Base-by-base conservation (phyloP, 306 rosid genomes). In the Fragaria nilgerrensis region DNA sequence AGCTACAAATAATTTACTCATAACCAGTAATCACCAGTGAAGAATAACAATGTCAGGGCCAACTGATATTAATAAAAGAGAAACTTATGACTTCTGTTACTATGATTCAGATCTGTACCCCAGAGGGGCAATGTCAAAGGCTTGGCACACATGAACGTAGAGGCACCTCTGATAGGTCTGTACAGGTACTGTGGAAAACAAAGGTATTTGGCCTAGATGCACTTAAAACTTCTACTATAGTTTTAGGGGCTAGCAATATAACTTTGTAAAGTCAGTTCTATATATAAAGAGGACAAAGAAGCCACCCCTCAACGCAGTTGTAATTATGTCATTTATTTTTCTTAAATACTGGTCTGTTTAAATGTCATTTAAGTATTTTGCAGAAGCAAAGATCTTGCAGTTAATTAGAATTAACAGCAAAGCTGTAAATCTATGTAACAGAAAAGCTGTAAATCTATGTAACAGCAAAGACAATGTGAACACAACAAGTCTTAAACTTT, bases 11-110 rank as follows among this genome's bases (percentile, higher is more conserved):
- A 19, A 50, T 61, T 15, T 17, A 3, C 37, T 65, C 36, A 32
- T 11, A 39, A 70, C 50, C 16, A 41, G 62, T 64, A 23, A 20
- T 74, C 72, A 81, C 56, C 27, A 70, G 49, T 15, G 16, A n/a
- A 76, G 34, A 39, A 11, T 12, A 29, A 25, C 1, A 22, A 68
- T 39, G 6, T 59, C 66, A 27, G 19, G 36, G 17, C 19, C 27
- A 65, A 65, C 70, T 66, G 8, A 37, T 8, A 64, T 19, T 14
- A 16, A 32, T 13, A 32, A 2, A 32, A 64, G 19, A 2, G 39
- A 16, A 6, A 8, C 3, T 65, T 8, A 34, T 34, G 70, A 65
- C 45, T 34, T 32, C 11, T n/a, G 69, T 34, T 36, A 34, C 45
- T 36, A 65, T 34, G 14, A 65, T 65, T 17, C 13, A 65, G 9